Evolutionary conservation across 2,329 filamentous ascomycete genomes (phyloP).

Genomic region (Cladosporium sp.): DNA sequence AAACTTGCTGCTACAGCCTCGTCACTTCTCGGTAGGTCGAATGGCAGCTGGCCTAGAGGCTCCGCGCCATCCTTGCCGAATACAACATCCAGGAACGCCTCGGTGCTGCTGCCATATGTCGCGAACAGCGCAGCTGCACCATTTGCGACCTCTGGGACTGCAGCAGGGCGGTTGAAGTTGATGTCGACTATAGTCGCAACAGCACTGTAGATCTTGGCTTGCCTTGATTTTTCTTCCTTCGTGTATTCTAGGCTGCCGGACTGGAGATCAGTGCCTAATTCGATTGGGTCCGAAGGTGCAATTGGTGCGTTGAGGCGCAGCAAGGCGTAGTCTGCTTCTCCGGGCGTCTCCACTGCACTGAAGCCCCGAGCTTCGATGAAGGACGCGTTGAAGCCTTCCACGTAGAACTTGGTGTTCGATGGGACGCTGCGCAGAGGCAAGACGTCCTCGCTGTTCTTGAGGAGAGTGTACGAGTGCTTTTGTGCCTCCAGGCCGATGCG

Average conservation of each 20-base stretch:
- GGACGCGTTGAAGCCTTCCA: slow-evolving; percentile 39
- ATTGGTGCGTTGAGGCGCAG: slow-evolving; percentile 44
- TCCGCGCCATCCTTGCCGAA: slow-evolving; percentile 39
- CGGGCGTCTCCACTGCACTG: slow-evolving; percentile 37
- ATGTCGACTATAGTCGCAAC: slow-evolving; percentile 47
- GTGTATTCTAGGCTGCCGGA: slow-evolving; percentile 47
- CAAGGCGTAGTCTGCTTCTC: slow-evolving; percentile 45
- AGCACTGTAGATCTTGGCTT: slow-evolving; percentile 41
- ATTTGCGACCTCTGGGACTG: slow-evolving; percentile 46
- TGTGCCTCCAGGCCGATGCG: slow-evolving; percentile 41
- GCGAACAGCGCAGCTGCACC: slow-evolving; percentile 41
- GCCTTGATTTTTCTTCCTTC: slow-evolving; percentile 40
- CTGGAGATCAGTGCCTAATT: slow-evolving; percentile 43
- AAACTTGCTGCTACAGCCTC: slow-evolving; percentile 42
- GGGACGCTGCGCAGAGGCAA: slow-evolving; percentile 32
- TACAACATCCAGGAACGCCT: slow-evolving; percentile 48
- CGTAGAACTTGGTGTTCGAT: slow-evolving; percentile 35
- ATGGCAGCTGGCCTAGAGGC: slow-evolving; percentile 48
- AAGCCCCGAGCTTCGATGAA: slow-evolving; percentile 37
- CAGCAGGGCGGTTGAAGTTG: slow-evolving; percentile 47
- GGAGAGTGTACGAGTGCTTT: slow-evolving; percentile 38
- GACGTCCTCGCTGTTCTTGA: slow-evolving; percentile 38
- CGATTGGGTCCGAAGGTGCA: slow-evolving; percentile 42
- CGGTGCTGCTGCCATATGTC: slow-evolving; percentile 43
- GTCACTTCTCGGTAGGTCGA: slow-evolving; percentile 50